Conservation (phyloP, 192 early-diverging fungal genomes). For the Oehlia diaphana region DNA sequence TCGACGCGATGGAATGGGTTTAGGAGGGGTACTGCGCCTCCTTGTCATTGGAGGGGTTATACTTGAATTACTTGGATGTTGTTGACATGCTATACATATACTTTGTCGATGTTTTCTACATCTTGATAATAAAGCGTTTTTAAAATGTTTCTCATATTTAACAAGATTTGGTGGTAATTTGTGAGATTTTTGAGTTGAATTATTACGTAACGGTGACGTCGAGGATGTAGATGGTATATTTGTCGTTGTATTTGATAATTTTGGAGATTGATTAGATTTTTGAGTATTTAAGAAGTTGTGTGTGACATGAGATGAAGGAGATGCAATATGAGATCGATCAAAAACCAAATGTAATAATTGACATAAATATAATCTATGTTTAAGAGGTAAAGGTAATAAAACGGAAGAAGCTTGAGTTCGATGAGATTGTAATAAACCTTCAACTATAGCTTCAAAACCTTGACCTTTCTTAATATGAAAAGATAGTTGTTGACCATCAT, state of each 20-base stretch:
- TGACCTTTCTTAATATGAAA: background rate
- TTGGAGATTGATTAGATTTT: too few relatives aligned
- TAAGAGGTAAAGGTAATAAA: conserved; percentile 3
- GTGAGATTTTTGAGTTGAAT: background rate
- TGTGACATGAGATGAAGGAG: background rate
- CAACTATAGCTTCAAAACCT: background rate
- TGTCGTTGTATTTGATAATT: background rate
- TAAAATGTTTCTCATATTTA: conserved; percentile 7
- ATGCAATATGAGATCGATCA: background rate
- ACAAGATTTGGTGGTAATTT: background rate
- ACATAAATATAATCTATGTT: conserved; percentile 13
- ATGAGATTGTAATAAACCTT: conserved; percentile 16
- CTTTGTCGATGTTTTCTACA: conserved; percentile 1
- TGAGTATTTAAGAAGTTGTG: background rate
- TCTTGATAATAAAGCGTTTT: conserved; percentile 3
- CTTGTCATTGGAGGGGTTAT: background rate
- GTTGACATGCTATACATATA: background rate
- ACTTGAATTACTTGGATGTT: background rate
- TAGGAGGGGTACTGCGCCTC: background rate
- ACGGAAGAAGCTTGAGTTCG: background rate
- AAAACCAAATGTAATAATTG: conserved; percentile 7
- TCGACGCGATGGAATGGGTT: conserved; percentile 3
- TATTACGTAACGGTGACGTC: too few relatives aligned
- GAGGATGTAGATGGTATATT: too few relatives aligned
- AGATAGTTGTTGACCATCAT: too few relatives aligned